These are phyloP conservation scores for Debaryomyces nepalensis DNA, from an alignment of 1,139 yeast species.

Conservation along the genomic window DNA sequence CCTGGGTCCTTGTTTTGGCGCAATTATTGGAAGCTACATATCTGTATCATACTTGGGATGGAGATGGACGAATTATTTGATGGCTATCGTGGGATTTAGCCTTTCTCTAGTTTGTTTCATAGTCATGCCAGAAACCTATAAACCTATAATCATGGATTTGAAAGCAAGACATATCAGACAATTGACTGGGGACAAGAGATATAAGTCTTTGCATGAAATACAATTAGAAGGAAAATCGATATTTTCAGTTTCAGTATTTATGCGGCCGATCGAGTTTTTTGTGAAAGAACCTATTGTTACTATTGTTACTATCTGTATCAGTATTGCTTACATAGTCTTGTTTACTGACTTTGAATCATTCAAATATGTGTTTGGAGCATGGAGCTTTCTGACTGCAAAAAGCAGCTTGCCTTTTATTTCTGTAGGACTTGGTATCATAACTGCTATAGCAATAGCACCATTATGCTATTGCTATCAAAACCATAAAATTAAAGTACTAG, in stretches of 20 bases:
- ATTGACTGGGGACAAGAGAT: constrained; percentile 10
- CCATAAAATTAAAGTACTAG: constrained; percentile 6
- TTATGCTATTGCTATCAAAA: constrained; percentile 5
- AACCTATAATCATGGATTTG: constrained; percentile 14
- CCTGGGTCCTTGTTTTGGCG: constrained; percentile 15
- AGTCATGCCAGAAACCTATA: constrained; percentile 12
- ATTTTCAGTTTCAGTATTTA: constrained; percentile 9
- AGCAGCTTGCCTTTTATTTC: constrained; percentile 14
- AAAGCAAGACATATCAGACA: constrained; percentile 13
- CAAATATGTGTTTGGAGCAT: constrained; percentile 7
- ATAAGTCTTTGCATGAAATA: constrained; percentile 13
- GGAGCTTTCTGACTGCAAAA: constrained; percentile 11
- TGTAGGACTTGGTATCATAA: constrained; percentile 12
- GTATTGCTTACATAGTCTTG: constrained; percentile 12
- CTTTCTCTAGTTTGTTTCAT: background rate
- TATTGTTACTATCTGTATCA: constrained; percentile 11
- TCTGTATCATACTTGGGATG: constrained; percentile 11
- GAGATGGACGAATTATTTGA: constrained; percentile 15
- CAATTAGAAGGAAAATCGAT: constrained; percentile 13
- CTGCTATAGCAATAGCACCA: constrained; percentile 9
- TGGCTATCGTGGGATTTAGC: constrained; percentile 10
- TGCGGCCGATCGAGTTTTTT: constrained; percentile 13
- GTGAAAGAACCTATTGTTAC: constrained; percentile 14
- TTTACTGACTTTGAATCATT: constrained; percentile 14
- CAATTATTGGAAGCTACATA: constrained; percentile 14